Base-by-base conservation (phyloP, 306 rosid species). In the Medicago arabica region DNA sequence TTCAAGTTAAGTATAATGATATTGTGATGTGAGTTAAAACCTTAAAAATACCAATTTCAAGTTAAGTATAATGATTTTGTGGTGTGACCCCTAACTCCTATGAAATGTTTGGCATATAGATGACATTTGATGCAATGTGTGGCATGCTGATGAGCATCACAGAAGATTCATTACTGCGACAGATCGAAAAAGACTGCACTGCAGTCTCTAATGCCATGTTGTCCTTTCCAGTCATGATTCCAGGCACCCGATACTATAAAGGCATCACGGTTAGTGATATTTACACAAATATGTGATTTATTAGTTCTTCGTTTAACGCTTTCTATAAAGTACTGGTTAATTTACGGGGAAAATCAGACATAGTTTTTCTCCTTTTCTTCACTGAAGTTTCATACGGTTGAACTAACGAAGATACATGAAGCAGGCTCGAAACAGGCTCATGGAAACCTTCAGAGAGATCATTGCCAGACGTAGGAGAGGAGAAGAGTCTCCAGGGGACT, bases 51-150 rank as follows among this genome's bases (percentile, higher is more conserved):
- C 12, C 41, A 46, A 15, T 69, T 41, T 70, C 58, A 36, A 36
- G 76, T 78, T 47, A 67, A 25, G 8, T 31, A 38, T 31, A 53
- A 17, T 44, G 9, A 21, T 39, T 43, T 49, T 49, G 18, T 63
- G 19, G 0, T 67, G 15, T 38, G 63, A 53, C 15, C 23, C 67
- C 64, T 73, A 76, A 83, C 70, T 38, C 69, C 53, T 38, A 18
- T 76, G 71, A 76, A 50, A 41, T 75, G 66, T 74, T 51, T 76
- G 72, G 47, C 67, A 67, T 39, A 2, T 49, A 49, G 96, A 67
- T 87, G 54, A 88, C 92, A 75, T 88, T 87, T 40, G 90, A 84
- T 79, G 86, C 93, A 55, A 91, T 88, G 82, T 91, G 96, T 72
- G 77, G 80, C 51, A 87, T 91, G 96, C 84, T 91, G 71, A 68